Base-by-base conservation (phyloP, 169 alveolate genomes). In the Cryptosporidium ubiquitum region DNA sequence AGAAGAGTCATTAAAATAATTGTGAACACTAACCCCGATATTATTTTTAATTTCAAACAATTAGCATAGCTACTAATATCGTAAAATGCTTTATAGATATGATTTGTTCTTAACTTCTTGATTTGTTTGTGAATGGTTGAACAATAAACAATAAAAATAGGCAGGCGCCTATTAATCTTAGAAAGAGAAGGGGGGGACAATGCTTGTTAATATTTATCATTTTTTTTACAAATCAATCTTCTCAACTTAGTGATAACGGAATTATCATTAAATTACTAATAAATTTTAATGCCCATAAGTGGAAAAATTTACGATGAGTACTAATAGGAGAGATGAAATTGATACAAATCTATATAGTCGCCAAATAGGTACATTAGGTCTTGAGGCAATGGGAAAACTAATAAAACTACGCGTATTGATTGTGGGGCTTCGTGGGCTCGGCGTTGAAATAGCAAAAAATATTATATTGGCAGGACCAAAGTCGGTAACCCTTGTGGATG, bases 321-420 rank as follows among this genome's bases (percentile, higher is more conserved):
- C 85, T 64, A 16, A 40, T 91, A 66, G 86, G 68, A 69, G 91
- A 49, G 47, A 55, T 69, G 79, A 92, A 66, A 94, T 97, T 23
- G 99, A 98, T 91, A 95, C 98, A 40, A 97, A 98, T 91, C 96
- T 98, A 58, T 98, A 98, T 91, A 96, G 99, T 39, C 95, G 99
- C 71, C 99, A 98, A 91, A 96, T 98, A 23, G 99, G 99, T n/a
- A 96, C 99, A 26, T 97, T 95, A 85, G 99, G 99, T n/a, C 93
- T 97, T 92, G 99, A 98, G 84, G 96, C 98, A 68, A 97, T 98
- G 99, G 98, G 99, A 23, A 97, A 97, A 89, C 92, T 97, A 58
- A 94, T 96, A 18, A 94, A 96, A 70, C 79, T 97, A 84, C 93
- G 96, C 58, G 98, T 98, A 31, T 96, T 98, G 70, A 94, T 98